Evolutionary conservation across 1,284 basidiomycete species (phyloP), one percentile per base, ranked within the genome.

Genomic region (Singerocomus inundabilis): DNA sequence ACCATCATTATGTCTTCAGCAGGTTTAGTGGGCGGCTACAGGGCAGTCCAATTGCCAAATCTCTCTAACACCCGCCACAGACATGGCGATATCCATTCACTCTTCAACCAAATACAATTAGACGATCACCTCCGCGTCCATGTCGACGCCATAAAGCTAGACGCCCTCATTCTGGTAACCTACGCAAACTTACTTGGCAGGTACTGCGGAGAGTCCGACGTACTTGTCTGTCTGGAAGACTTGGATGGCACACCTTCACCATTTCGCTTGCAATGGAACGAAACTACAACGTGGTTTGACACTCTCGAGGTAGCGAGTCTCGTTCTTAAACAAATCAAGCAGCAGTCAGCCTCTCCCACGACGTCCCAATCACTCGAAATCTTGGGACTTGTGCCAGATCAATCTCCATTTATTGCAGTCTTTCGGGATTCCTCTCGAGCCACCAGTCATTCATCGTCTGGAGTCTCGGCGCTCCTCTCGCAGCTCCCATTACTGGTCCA

Each of bases 151-250:
- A n/a, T 31, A 30, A 36, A 43, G 25, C 45, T 49, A 12, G 52
- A 61, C 24, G 45, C 62, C n/a, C 13, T 59, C 29, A 40, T 64
- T 32, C 52, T 75, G 16, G 58, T 68, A 8, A 68, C 70, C 6
- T 58, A 73, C 35, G 68, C 66, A 5, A 64, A 70, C 12, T 56
- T 73, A 25, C 58, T 78, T 9, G 75, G 73, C 30, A 57, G 64
- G 34, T 77, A 76, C 55, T 72, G 70, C 48, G 69, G 65, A 31
- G 60, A 57, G 26, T 60, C 63, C 3, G 74, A 78, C 54, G 55
- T 78, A 6, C 61, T 77, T 4, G 46, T 78, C 29, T 72, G 67
- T n/a, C 43, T 73, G 35, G 52, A 46, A 26, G 6, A 36, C 38
- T 47, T 58, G 54, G 44, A 50, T 30, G 55, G 39, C 29, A 45